Percentiles rank a stretch among this genome's conserved stretches.
Evolutionary conservation across 352 stramenopile genomes (phyloP).

Genomic region (Pythium aphanidermatum): DNA sequence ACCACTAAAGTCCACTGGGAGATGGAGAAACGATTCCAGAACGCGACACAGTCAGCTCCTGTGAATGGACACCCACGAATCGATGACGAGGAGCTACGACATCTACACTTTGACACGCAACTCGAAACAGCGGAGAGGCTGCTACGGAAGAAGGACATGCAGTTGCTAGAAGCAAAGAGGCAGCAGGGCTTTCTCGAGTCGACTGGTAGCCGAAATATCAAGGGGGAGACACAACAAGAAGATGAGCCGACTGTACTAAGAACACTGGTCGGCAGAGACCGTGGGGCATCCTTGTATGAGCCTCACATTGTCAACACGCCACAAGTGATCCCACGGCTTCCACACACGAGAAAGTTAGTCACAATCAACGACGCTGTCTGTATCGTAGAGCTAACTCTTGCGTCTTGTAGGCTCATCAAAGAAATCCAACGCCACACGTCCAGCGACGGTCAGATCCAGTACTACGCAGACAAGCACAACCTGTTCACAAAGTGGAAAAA

Average conservation of each 20-base stretch:
- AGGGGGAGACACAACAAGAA: background rate
- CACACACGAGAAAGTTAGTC: constrained; percentile 55
- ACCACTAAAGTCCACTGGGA: constrained; percentile 50
- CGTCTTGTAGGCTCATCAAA: constrained; percentile 40
- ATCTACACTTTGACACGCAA: constrained; percentile 44
- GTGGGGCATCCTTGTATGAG: constrained; percentile 24
- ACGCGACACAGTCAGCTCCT: constrained; percentile 16
- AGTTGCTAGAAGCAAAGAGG: constrained; percentile 16
- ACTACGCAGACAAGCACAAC: constrained; percentile 61
- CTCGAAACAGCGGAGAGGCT: constrained; percentile 52
- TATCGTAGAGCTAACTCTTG: background rate
- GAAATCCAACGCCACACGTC: constrained; percentile 54
- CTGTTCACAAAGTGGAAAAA: constrained; percentile 78
- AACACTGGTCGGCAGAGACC: background rate
- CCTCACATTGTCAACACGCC: constrained; percentile 24
- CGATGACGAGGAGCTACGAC: constrained; percentile 23
- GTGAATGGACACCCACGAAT: constrained; percentile 21
- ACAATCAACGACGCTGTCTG: background rate
- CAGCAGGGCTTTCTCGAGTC: constrained; percentile 17
- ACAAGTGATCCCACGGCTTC: constrained; percentile 44
- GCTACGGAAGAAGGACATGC: constrained; percentile 35
- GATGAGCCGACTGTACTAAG: background rate
- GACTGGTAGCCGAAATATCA: constrained; percentile 1
- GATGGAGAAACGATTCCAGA: constrained; percentile 33
- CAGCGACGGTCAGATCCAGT: constrained; percentile 50